Base-by-base conservation (phyloP, 2,329 filamentous ascomycete species). In the Aspergillus terreus region DNA sequence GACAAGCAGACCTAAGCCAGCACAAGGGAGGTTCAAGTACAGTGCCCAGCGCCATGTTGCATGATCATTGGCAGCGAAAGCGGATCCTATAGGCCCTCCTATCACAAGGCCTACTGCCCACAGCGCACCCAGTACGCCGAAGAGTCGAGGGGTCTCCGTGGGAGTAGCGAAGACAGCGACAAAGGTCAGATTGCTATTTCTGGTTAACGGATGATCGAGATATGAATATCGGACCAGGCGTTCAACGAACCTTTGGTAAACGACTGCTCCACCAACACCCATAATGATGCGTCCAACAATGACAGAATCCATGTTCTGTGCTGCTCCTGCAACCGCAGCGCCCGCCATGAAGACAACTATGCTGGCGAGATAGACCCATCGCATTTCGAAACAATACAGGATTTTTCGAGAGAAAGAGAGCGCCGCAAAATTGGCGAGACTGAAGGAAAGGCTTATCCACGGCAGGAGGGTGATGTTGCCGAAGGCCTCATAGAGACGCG, bases 391-490 rank as follows among this genome's bases (percentile, higher is more conserved):
- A 5, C 46, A 49, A 12, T 49, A 49, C 4, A 49, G 14, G 17
- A 49, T 44, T 14, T 49, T 49, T 2, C 46, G 46, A 2, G 46
- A 56, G 21, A 58, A 36, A 1, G 49, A 51, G 9, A 56, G 35
- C 0, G 49, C 47, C 2, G 55, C 55, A 43, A 58, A 58, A 12
- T 44, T 49, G 12, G 55, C 46, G 1, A 58, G 49, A 25, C 51
- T 56, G 35, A 47, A 56, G 0, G 53, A 56, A 5, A 58, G 51
- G 5, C 51, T 49, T 1, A 58, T 54, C 55, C 55, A 56, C 3
- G 53, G 55, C 10, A 58, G 41, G 4, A 58, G 55, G 19, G 44
- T 30, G 35, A 58, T 56, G 17, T 49, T 52, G 12, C 55, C 55
- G 15, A 56, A 58, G 2, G 51, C 51, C 19, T 54, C 49, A 15